A percentile compares a stretch with the other conserved stretches of the same genome.
phyloP scores from a whole-genome alignment of 2,329 filamentous ascomycete species.

The Ilyonectria robusta region DNA sequence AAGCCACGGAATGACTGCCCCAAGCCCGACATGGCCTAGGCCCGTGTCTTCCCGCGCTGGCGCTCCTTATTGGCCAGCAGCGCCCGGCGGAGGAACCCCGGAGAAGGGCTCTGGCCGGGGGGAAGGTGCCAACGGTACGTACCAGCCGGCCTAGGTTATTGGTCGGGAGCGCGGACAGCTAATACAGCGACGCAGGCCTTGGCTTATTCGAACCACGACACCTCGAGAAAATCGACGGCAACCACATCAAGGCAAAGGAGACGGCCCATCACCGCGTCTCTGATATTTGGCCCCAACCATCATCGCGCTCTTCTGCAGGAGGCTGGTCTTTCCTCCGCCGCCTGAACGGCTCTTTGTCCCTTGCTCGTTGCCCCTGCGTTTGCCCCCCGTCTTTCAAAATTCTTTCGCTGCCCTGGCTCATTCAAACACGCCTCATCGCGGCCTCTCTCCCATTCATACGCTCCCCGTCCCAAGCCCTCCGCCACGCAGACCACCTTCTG shows the following conservation, averaged over 20 bases:
- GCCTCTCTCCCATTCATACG: slow-evolving; percentile 40
- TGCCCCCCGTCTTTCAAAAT: slow-evolving; percentile 49
- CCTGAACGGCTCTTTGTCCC: slow-evolving; percentile 25
- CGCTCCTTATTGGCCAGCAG: slow-evolving; percentile 43
- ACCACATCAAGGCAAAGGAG: slow-evolving; percentile 54
- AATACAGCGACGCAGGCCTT: slow-evolving; percentile 39
- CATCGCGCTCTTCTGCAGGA: slow-evolving; percentile 18
- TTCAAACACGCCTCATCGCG: slow-evolving; percentile 49
- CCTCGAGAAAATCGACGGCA: slow-evolving; percentile 55
- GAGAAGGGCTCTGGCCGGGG: slow-evolving; percentile 43
- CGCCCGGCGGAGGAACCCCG: slow-evolving; percentile 50
- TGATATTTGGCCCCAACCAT: slow-evolving; percentile 37
- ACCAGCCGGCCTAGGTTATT: slow-evolving; percentile 31
- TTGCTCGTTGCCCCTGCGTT: slow-evolving; percentile 37
- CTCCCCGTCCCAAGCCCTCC: slow-evolving; percentile 38
- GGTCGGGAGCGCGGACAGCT: slow-evolving; percentile 31
- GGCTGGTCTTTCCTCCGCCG: slow-evolving; percentile 25
- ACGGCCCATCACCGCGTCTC: slow-evolving; percentile 45
- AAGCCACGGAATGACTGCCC: slow-evolving; percentile 25
- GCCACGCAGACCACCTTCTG: slow-evolving; percentile 31
- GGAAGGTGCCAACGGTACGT: slow-evolving; percentile 38
- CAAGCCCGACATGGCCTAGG: slow-evolving; percentile 43
- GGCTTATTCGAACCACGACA: slow-evolving; percentile 60
- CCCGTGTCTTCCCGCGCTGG: slow-evolving; percentile 23
- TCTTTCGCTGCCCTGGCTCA: slow-evolving; percentile 50